These are phyloP conservation scores for Lathyrus sativus DNA, from an alignment of 306 rosid genomes.

Conservation along the genomic window DNA sequence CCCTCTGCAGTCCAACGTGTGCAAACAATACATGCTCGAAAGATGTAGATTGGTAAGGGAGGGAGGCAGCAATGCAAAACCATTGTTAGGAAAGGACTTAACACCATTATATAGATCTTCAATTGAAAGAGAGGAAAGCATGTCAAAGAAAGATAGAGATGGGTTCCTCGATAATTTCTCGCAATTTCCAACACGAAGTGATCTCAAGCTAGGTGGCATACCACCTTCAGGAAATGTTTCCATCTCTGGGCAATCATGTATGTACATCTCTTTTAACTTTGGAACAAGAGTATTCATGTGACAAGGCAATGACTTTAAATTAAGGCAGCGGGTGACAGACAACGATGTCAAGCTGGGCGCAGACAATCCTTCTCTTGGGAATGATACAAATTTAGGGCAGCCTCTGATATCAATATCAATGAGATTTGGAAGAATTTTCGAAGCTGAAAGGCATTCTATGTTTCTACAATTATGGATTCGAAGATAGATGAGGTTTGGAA, in stretches of 20 bases:
- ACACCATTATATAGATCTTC: neutral
- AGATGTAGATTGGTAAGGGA: neutral
- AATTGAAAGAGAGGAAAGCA: neutral
- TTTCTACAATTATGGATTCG: neutral
- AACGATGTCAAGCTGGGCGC: neutral
- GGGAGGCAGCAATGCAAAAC: neutral
- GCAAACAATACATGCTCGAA: neutral
- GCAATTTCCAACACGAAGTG: neutral
- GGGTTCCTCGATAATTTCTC: slow-evolving; percentile 5
- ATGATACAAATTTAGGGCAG: slow-evolving; percentile 8
- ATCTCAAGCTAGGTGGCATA: slow-evolving; percentile 5
- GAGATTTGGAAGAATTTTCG: neutral
- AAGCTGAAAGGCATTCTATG: neutral
- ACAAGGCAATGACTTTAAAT: slow-evolving; percentile 19
- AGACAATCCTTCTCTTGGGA: neutral
- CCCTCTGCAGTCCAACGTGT: slow-evolving; percentile 4
- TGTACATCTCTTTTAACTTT: fast-evolving
- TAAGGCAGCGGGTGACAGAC: fast-evolving
- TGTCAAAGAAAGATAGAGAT: neutral
- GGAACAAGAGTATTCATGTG: slow-evolving; percentile 8
- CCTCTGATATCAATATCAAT: fast-evolving
- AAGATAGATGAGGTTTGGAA: neutral
- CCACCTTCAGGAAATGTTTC: neutral
- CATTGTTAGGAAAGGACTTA: neutral
- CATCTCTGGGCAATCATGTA: neutral